Evolutionary conservation across 345 rosid species (phyloP), one percentile per base, ranked within the genome.

Genomic region (Hevea brasiliensis): DNA sequence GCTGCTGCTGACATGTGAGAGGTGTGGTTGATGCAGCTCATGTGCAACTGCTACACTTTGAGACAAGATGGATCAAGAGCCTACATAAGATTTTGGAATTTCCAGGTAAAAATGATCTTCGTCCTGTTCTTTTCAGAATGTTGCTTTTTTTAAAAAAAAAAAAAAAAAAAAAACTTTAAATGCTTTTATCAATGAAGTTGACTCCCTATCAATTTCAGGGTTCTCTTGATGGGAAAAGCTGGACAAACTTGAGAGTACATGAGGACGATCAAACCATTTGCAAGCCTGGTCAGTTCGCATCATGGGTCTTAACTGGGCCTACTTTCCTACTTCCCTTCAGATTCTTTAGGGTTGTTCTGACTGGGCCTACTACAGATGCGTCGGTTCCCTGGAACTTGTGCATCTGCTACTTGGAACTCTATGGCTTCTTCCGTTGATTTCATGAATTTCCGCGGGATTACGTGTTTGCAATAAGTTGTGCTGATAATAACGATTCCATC

Each of bases 41-140:
- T 91, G 96, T 95, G 98, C 88, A 95, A 95, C 83, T 82, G 88
- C 77, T 91, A 95, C 75, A 93, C 98, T 40, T 84, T 93, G 80
- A 84, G 97, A 76, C 92, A 89, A 81, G 99, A 95, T 59, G 98
- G 99, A 11, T 92, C 96, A 66, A 85, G 85, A 80, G 87, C 97
- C 58, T 95, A 70, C 80, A 47, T 84, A 68, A 87, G 98, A 78
- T 85, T 65, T 69, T 95, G 99, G 99, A 93, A 84, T 74, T 77
- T 95, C 62, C 97, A 92, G 99, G 99, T 95, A 81, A 77, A 26
- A 45, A 15, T 50, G 54, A 41, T 1, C 17, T 11, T 20, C 29
- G 17, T 65, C 17, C 20, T 29, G 26, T n/a, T 40, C 37, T 32
- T 32, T 32, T 32, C 37, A 32, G 37, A 32, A 32, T 21, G 20